Conservation (phyloP, 2,329 filamentous ascomycete genomes). For the Dryadomyces quercus-mongolicae region DNA sequence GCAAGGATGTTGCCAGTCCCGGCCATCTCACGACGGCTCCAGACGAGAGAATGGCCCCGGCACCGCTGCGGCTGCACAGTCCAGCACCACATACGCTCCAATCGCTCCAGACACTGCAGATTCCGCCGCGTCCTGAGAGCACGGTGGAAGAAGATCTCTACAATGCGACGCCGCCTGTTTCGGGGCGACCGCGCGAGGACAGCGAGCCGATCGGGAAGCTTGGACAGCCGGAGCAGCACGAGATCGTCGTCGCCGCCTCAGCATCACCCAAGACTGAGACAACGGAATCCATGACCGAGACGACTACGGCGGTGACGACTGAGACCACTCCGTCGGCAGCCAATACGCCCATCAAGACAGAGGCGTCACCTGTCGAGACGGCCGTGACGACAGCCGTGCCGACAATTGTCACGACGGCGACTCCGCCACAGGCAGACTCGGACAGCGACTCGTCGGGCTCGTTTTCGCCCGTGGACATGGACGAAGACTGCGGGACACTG, state of each 20-base stretch:
- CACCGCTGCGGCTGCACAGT: not conserved
- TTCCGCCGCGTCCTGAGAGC: not conserved
- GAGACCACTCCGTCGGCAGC: not conserved
- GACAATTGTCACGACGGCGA: not conserved
- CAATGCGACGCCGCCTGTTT: slow-evolving; percentile 18
- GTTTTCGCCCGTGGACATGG: slow-evolving; percentile 22
- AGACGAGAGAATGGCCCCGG: not conserved
- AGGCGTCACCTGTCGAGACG: not conserved
- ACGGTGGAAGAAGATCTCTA: slow-evolving; percentile 20
- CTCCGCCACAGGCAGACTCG: not conserved
- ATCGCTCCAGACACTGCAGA: not conserved
- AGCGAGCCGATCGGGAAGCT: not conserved
- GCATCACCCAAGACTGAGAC: not conserved
- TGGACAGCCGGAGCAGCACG: not conserved
- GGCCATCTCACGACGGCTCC: not conserved
- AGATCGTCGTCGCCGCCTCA: not conserved
- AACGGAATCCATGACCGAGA: too few species aligned
- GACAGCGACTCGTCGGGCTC: not conserved
- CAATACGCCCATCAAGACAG: too few species aligned
- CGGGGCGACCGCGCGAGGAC: not conserved
- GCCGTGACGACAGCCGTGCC: not conserved
- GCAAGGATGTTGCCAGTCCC: not conserved
- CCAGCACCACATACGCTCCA: not conserved
- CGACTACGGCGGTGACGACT: not conserved
- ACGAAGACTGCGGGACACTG: slow-evolving; percentile 25